phyloP scores from a whole-genome alignment of 169 alveolate genomes.

The Amoebophrya sp. region DNA sequence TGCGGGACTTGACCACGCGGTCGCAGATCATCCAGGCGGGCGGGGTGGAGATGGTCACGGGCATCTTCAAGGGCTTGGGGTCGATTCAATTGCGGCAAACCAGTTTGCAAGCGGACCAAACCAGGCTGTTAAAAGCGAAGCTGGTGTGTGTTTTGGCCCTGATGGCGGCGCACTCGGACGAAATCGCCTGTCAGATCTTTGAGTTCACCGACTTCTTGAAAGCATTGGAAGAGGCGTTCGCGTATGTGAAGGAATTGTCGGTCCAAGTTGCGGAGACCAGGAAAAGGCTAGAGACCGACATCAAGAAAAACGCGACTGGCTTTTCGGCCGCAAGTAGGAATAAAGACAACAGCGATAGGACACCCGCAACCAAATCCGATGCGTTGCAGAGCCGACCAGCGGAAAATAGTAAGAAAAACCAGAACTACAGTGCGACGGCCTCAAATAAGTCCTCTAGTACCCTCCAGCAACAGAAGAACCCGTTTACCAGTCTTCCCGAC shows the following conservation, averaged over 20 bases:
- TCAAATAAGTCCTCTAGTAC: too few relatives aligned
- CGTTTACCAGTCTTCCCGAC: neutral
- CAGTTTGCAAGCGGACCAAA: neutral
- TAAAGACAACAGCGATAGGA: too few relatives aligned
- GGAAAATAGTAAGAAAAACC: too few relatives aligned
- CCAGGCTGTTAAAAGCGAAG: neutral
- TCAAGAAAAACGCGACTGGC: too few relatives aligned
- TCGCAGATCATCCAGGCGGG: neutral
- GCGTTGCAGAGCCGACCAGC: too few relatives aligned
- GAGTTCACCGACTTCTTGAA: neutral
- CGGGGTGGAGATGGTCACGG: neutral
- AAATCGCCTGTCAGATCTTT: neutral
- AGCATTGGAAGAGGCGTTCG: neutral
- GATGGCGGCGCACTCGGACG: neutral
- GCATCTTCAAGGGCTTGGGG: neutral
- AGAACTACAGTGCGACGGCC: too few relatives aligned
- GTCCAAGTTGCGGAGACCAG: neutral
- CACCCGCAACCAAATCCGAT: too few relatives aligned
- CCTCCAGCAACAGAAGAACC: neutral
- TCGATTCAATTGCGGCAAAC: neutral
- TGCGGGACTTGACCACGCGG: conserved; percentile 4
- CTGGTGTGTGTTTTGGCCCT: neutral
- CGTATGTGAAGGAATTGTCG: neutral
- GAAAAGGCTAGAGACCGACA: neutral
- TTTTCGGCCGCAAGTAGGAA: too few relatives aligned